A percentile compares a stretch with the other conserved stretches of the same genome.
Conservation (phyloP, 768 basidiomycete species). For the Gelatoporia subvermispora region DNA sequence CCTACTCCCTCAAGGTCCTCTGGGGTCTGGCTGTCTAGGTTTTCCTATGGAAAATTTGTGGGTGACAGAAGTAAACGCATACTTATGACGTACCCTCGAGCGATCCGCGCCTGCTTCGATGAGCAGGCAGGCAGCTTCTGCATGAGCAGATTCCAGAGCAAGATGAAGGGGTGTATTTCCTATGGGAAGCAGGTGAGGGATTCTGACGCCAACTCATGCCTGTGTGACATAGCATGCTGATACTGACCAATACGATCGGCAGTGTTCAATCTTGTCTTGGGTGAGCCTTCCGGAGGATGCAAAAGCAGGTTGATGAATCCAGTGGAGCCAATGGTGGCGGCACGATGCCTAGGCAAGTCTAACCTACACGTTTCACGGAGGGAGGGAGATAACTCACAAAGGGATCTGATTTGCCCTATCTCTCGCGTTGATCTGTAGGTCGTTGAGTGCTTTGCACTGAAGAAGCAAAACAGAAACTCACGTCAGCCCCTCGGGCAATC, state of each 20-base stretch:
- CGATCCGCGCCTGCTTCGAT: slow-evolving; percentile 97
- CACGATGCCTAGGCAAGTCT: slow-evolving; percentile 67
- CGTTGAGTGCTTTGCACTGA: neutral
- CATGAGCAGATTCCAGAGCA: slow-evolving; percentile 95
- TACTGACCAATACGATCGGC: slow-evolving; percentile 67
- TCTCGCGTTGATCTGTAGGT: slow-evolving; percentile 81
- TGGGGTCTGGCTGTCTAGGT: slow-evolving; percentile 80
- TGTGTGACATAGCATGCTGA: neutral
- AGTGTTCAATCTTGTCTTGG: slow-evolving; percentile 83
- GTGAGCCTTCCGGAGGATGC: slow-evolving; percentile 68
- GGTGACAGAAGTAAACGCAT: slow-evolving; percentile 6
- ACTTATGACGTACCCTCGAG: slow-evolving; percentile 55
- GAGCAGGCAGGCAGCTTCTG: slow-evolving; percentile 81
- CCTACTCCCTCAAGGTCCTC: slow-evolving; percentile 89
- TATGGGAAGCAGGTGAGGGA: slow-evolving; percentile 27
- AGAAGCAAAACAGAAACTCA: slow-evolving; percentile 37
- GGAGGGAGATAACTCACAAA: slow-evolving; percentile 46
- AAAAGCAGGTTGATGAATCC: slow-evolving; percentile 87
- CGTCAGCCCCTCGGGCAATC: slow-evolving; percentile 86
- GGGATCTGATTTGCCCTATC: slow-evolving; percentile 93
- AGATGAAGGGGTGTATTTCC: slow-evolving; percentile 97
- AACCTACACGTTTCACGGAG: neutral
- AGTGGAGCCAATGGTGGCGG: slow-evolving; percentile 90
- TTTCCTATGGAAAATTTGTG: slow-evolving; percentile 46
- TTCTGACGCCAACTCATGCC: slow-evolving; percentile 1